These are phyloP conservation scores for Scheffersomyces coipomensis DNA, from an alignment of 805 yeast species.

Conservation along the genomic window DNA sequence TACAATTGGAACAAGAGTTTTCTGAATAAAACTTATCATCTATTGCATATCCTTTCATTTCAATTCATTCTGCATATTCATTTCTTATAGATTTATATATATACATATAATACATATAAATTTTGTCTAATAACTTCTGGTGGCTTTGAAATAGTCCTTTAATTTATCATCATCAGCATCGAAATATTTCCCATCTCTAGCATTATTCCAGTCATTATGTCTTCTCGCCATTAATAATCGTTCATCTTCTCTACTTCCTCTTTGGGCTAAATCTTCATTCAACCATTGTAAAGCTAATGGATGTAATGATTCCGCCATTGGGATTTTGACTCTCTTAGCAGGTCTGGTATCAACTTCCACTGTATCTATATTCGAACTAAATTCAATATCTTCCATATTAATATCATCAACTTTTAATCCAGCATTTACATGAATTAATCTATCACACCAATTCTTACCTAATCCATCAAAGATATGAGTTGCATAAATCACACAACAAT, in stretches of 20 bases:
- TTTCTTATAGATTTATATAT: neutral
- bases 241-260: conserved; percentile 56
- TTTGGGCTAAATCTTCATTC: conserved; percentile 44
- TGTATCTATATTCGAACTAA: conserved; percentile 10
- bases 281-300: conserved; percentile 77
- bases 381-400: conserved; percentile 25
- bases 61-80: neutral
- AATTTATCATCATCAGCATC: conserved; percentile 46
- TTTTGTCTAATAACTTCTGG: conserved; percentile 31
- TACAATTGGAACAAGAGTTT: conserved; percentile 30
- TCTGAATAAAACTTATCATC: neutral
- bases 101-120: neutral
- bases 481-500: conserved; percentile 83
- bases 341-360: conserved; percentile 15
- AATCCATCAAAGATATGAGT: conserved; percentile 97
- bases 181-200: conserved; percentile 35
- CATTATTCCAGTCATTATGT: conserved; percentile 56
- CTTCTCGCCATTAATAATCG: conserved; percentile 36
- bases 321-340: conserved; percentile 30
- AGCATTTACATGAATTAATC: conserved; percentile 70
- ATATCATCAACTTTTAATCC: conserved; percentile 52
- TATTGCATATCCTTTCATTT: neutral
- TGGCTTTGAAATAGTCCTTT: conserved; percentile 49
- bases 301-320: conserved; percentile 55
- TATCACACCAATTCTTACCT: conserved; percentile 79